Evolutionary conservation across 2,329 filamentous ascomycete species (phyloP).

Genomic region (Cryphonectria nitschkei): DNA sequence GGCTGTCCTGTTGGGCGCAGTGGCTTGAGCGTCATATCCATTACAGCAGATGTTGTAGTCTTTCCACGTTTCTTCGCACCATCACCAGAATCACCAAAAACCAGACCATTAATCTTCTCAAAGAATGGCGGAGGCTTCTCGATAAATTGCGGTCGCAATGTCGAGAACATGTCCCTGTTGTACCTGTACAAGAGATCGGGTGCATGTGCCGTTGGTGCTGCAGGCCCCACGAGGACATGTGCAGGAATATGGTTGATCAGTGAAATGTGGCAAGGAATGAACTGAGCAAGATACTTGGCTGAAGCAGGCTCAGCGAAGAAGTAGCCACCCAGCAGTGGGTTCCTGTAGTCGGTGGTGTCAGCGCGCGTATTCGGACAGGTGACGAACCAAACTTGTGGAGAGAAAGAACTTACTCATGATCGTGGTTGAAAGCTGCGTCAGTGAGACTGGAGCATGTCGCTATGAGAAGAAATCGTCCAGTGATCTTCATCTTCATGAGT

Average conservation of each 20-base stretch:
- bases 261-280: slow-evolving; percentile 52
- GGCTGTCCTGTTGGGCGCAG: slow-evolving; percentile 42
- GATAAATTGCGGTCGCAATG: slow-evolving; percentile 48
- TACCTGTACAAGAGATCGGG: slow-evolving; percentile 43
- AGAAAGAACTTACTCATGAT: slow-evolving; percentile 31
- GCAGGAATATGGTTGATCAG: slow-evolving; percentile 62
- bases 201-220: slow-evolving; percentile 38
- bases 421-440: slow-evolving; percentile 35
- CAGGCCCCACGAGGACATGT: slow-evolving; percentile 52
- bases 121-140: slow-evolving; percentile 30
- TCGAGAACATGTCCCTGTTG: slow-evolving; percentile 47
- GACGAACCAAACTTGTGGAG: background rate
- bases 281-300: slow-evolving; percentile 64
- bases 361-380: background rate
- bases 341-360: slow-evolving; percentile 1
- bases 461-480: slow-evolving; percentile 35
- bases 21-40: slow-evolving; percentile 33
- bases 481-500: slow-evolving; percentile 34
- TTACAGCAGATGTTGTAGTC: slow-evolving; percentile 28
- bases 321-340: slow-evolving; percentile 33
- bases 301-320: slow-evolving; percentile 33
- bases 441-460: slow-evolving; percentile 35
- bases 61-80: slow-evolving; percentile 21
- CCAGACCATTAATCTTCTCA: slow-evolving; percentile 29
- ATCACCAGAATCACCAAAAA: slow-evolving; percentile 31